A percentile compares a stretch with the other conserved stretches of the same genome.
Conservation (phyloP, 2,329 filamentous ascomycete species). For the Trichoderma asperellum region DNA sequence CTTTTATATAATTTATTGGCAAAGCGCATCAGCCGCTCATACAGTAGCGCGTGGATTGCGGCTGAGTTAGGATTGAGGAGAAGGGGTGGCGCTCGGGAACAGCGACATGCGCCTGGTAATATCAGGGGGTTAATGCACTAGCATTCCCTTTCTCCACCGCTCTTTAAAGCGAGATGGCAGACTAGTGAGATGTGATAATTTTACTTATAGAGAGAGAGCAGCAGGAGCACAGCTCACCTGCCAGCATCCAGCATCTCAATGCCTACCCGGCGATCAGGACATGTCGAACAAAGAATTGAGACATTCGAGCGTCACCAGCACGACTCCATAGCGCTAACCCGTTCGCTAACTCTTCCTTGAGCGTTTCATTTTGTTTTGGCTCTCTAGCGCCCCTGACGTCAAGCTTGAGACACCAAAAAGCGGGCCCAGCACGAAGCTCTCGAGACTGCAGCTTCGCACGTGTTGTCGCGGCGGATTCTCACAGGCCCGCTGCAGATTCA, state of each 20-base stretch:
- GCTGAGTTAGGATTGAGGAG: not conserved
- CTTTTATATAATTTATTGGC: not conserved
- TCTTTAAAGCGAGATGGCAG: not conserved
- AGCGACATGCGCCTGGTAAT: not conserved
- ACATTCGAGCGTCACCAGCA: no score
- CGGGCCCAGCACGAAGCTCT: not conserved
- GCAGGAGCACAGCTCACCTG: not conserved
- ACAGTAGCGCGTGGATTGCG: not conserved
- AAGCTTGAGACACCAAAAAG: constrained; percentile 21
- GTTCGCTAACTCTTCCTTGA: not conserved
- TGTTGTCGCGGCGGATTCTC: constrained; percentile 6
- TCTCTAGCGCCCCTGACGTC: not conserved
- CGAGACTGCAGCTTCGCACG: constrained; percentile 22
- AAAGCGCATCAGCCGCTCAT: not conserved
- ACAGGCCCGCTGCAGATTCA: constrained; percentile 23
- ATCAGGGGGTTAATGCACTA: not conserved
- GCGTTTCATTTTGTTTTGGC: not conserved
- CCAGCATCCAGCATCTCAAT: not conserved
- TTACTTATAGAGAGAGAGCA: no score
- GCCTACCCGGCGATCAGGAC: no score
- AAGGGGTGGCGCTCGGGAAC: constrained; percentile 1
- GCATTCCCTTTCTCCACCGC: not conserved
- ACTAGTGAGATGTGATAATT: no score
- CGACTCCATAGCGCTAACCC: not conserved
- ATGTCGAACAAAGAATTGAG: no score